These are phyloP conservation scores for Exophiala viscosa DNA, from an alignment of 2,329 filamentous ascomycete species.

Conservation along the genomic window DNA sequence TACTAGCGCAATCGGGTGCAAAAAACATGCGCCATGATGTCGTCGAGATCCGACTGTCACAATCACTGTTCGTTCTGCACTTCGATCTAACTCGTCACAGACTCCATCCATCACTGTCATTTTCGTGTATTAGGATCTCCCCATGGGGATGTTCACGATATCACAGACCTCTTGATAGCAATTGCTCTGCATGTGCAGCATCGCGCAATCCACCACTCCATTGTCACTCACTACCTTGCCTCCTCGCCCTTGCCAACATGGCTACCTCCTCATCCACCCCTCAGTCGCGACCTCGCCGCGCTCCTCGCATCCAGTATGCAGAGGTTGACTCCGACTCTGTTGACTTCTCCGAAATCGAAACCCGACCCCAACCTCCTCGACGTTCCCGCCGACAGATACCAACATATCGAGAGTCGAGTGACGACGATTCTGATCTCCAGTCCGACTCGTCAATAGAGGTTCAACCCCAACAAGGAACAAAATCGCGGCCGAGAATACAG, in stretches of 20 bases:
- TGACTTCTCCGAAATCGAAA: conserved; percentile 1
- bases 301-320: conserved; percentile 11
- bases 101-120: too few species aligned
- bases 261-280: neutral
- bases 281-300: conserved; percentile 12
- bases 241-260: conserved; percentile 1
- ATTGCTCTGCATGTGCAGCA: too few species aligned
- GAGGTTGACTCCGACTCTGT: conserved; percentile 17
- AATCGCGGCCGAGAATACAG: neutral
- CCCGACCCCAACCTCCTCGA: conserved; percentile 9
- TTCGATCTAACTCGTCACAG: too few species aligned
- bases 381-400: conserved; percentile 14
- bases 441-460: conserved; percentile 6
- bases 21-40: too few species aligned
- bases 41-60: too few species aligned
- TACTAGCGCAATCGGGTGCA: too few species aligned
- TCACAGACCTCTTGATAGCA: too few species aligned
- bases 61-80: too few species aligned
- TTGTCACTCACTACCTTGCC: neutral
- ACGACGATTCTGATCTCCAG: conserved; percentile 4
- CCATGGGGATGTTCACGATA: too few species aligned
- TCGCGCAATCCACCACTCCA: neutral
- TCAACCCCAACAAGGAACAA: conserved; percentile 1
- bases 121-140: too few species aligned
- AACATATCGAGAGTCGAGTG: conserved; percentile 21